Base-by-base conservation (phyloP, 805 yeast genomes). In the Scheffersomyces lignosus region DNA sequence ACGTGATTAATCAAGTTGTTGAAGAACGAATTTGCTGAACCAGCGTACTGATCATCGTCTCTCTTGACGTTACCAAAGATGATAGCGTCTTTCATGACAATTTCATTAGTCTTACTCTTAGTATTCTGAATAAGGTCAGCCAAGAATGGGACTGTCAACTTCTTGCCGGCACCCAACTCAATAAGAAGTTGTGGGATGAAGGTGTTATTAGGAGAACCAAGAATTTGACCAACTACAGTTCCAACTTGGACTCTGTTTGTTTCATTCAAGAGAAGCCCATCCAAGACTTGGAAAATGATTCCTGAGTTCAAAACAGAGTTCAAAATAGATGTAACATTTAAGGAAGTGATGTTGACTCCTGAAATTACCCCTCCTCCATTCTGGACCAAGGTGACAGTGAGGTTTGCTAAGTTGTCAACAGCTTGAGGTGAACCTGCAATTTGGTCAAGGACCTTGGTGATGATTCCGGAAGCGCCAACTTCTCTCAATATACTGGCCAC, bases 81-180 rank as follows among this genome's bases (percentile, higher is more conserved):
- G 13, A 32, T 41, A 6, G 32, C 15, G 17, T 38, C 32, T 17
- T 26, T 32, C 15, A 22, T 36, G 9, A 33, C 10, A 41, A 28
- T 33, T 31, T 33, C 40, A 40, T 22, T 48, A 31, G 56, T 60
- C 44, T 62, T 58, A 37, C 60, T 56, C 31, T 52, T 47, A 18
- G 63, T 52, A 37, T 55, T 49, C 20, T 52, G 40, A 13, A 66
- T 51, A 8, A 54, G 34, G 41, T 60, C 51, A 22, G 63, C 64
- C 36, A 66, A 49, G 37, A 45, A 53, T n/a, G 49, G 46, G 39
- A 65, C 51, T 0, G 66, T 47, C 16, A 63, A 49, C 15, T 47
- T 41, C 7, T 62, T 44, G 6, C 68, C 67, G 20, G 52, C 40
- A 17, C 72, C 71, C n/a, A 64, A 39, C n/a, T 57, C 60, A 27